Evolutionary conservation across 371 early-diverging fungal genomes (phyloP), one percentile per base, ranked within the genome.

Genomic region (Mortierella sp.): DNA sequence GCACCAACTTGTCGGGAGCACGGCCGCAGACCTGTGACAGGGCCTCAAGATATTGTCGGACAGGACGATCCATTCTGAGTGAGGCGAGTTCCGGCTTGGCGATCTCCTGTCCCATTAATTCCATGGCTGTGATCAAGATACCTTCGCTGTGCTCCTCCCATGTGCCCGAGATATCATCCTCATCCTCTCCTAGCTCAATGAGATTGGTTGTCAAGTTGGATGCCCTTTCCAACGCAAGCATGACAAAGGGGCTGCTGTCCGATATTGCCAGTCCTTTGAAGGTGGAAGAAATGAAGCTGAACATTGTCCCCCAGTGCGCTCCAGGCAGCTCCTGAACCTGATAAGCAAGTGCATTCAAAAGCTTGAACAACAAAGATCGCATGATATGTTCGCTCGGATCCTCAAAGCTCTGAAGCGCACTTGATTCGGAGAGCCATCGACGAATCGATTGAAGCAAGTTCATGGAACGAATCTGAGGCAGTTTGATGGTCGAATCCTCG

Each of bases 301-400:
- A 69, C 65, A 88, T 84, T 58, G 83, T 80, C 2, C 83, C 79
- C 89, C 89, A 87, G 44, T 87, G 86, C 8, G 80, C 78, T 13
- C 84, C 86, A 0, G 82, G 78, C 24, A 82, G 78, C 29, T 87
- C 85, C 68, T 85, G 83, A 0, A 86, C 67, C 6, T 86, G 79
- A 9, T 77, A 62, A 0, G 84, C 79, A 19, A 87, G 51, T 25
- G 81, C 51, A 1, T 66, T 67, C 37, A 87, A 61, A 0, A 86
- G 63, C 40, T 78, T 68, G 24, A 82, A 78, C 24, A 85, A 45
- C 44, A 85, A 69, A 0, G 82, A 77, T 16, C 76, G 70, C 1
- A 66, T 31, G 0, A 83, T 58, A 9, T 78, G 78, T 21, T 63
- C 64, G 17, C 43, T 60, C 34, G 72, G 62, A 29, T 69, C 40